phyloP scores from a whole-genome alignment of 1,284 basidiomycete species.

The Psilocybe mexicana region DNA sequence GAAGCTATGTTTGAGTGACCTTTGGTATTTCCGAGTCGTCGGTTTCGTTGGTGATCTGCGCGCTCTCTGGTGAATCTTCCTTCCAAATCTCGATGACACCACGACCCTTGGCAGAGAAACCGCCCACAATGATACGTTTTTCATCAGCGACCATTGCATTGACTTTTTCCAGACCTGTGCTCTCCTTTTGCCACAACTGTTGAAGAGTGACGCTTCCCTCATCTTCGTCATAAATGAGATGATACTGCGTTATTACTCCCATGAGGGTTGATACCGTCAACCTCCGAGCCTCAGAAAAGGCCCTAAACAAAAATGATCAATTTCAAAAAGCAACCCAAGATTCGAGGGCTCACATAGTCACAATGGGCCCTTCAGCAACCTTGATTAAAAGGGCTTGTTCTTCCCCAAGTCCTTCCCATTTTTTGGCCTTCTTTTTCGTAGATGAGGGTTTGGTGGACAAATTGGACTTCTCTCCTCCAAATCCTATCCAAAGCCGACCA shows the following conservation, averaged over 20 bases:
- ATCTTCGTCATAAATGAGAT: constrained; percentile 37
- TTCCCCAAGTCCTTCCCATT: constrained; percentile 68
- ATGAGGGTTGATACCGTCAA: constrained; percentile 61
- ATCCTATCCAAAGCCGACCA: constrained; percentile 68
- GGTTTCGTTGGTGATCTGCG: neutral
- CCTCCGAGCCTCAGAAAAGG: constrained; percentile 46
- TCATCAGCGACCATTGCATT: constrained; percentile 54
- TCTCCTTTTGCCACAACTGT: constrained; percentile 46
- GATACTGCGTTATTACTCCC: constrained; percentile 53
- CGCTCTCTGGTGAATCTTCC: constrained; percentile 15
- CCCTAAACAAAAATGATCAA: constrained; percentile 34
- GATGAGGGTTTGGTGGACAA: constrained; percentile 16
- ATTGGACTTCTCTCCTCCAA: constrained; percentile 58
- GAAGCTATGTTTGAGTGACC: neutral
- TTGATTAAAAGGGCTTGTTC: constrained; percentile 48
- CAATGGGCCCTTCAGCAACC: constrained; percentile 69
- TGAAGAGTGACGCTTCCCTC: constrained; percentile 37
- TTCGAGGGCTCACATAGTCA: constrained; percentile 50
- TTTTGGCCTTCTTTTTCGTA: constrained; percentile 58
- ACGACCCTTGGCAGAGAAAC: constrained; percentile 54
- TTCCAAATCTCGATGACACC: constrained; percentile 65
- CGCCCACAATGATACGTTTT: constrained; percentile 55
- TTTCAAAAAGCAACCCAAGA: neutral
- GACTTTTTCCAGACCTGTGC: constrained; percentile 52
- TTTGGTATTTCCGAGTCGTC: neutral